Conservation (phyloP, 768 basidiomycete species). For the Fomitopsis pulvina region DNA sequence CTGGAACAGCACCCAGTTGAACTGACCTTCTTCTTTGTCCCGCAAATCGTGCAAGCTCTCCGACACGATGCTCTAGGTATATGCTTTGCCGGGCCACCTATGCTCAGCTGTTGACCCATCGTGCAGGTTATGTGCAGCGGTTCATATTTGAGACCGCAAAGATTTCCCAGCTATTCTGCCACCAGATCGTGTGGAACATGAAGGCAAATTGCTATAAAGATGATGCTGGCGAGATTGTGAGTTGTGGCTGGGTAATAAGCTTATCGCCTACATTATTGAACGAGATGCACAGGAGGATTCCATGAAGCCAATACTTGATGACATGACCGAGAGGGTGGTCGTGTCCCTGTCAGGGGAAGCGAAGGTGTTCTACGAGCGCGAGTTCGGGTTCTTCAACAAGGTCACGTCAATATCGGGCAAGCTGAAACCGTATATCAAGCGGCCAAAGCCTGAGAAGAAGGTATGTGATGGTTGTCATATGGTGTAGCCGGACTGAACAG, state of each 20-base stretch:
- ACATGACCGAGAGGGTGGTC: constrained; percentile 76
- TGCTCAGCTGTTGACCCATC: background rate
- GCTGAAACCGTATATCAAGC: constrained; percentile 93
- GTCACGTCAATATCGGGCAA: constrained; percentile 98
- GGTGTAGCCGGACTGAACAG: background rate
- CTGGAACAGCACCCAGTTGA: constrained; percentile 93
- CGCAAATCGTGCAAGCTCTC: constrained; percentile 95
- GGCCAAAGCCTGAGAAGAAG: constrained; percentile 95
- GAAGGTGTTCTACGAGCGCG: constrained; percentile 83
- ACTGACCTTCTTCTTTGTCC: constrained; percentile 97
- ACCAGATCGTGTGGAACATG: constrained; percentile 99
- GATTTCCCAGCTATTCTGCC: constrained; percentile 96
- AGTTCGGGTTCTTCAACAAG: constrained; percentile 93
- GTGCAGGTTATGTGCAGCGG: constrained; percentile 80
- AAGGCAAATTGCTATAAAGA: constrained; percentile 96
- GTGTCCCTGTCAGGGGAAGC: constrained; percentile 84
- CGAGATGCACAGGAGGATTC: constrained; percentile 66
- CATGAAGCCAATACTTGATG: constrained; percentile 93
- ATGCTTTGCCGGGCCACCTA: constrained; percentile 11
- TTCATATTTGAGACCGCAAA: constrained; percentile 98
- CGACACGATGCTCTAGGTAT: constrained; percentile 84
- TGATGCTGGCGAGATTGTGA: constrained; percentile 77
- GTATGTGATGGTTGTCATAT: constrained; percentile 28
- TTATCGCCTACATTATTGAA: background rate
- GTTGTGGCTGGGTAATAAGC: constrained; percentile 15